Evolutionary conservation across 257 asterid genomes (phyloP), one percentile per base, ranked within the genome.

Genomic region (Plantago elongata): DNA sequence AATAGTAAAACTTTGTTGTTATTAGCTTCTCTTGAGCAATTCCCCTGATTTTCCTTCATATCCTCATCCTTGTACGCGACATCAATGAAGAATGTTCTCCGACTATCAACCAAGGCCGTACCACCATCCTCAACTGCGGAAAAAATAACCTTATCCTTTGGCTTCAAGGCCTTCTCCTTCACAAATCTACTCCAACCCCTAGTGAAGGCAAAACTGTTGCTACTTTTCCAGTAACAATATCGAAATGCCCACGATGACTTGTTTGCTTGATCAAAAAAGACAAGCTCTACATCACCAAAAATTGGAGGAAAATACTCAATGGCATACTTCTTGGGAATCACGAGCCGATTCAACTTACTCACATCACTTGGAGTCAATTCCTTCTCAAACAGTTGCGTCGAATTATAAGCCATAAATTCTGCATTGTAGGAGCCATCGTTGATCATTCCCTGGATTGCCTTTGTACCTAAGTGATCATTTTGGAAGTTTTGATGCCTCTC

Each of bases 121-220:
- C 61, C 51, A 43, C 56, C 66, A 17, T 13, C 34, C 38, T 79
- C 80, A 7, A 54, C 69, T 7, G 37, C 11, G 3, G 70, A 77
- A 63, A 89, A 84, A 17, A 80, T 47, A 30, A 86, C 69, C 50
- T 52, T 57, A 65, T 88, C 98, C 66, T 56, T 73, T 0, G 87
- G 63, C 16, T 37, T 78, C 43, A 90, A 15, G 10, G 73, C 69
- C 45, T 83, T 85, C 0, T 73, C 91, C 44, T 63, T 80, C 0
- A 79, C 90, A 57, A 82, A 88, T 3, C 69, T 60, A n/a, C 67
- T 77, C 90, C 98, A 88, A 0, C 98, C 96, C 58, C 79, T 72
- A 0, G 96, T 85, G 72, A 90, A 83, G 30, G 78, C 94, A 17
- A 65, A 85, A 30, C 94, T 90, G 27, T 83, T 91, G 72, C 96